phyloP scores from a whole-genome alignment of 495 filamentous ascomycete genomes.

The Umbilicaria muhlenbergii region DNA sequence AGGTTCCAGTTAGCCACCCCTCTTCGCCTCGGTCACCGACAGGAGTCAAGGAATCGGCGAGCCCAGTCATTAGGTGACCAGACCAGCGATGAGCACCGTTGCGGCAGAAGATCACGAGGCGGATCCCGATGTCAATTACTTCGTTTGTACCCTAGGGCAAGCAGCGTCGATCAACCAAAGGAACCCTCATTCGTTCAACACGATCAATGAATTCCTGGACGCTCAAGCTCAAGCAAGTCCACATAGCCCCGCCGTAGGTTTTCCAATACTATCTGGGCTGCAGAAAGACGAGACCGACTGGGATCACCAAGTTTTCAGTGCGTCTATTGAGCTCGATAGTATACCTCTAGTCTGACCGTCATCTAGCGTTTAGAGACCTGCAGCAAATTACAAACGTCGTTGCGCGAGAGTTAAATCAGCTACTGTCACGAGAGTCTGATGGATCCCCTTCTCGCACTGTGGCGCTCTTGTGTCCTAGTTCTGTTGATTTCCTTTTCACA shows the following conservation, averaged over 20 bases:
- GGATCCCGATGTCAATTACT: slow-evolving; percentile 22
- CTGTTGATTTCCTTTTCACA: slow-evolving; percentile 29
- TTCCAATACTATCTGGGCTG: slow-evolving; percentile 13
- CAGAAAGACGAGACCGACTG: slow-evolving; percentile 2
- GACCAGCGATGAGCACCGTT: not conserved
- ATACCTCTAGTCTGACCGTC: not conserved
- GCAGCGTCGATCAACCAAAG: slow-evolving; percentile 19
- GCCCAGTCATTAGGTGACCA: too few species aligned
- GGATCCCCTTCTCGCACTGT: slow-evolving; percentile 12
- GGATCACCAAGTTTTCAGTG: slow-evolving; percentile 13
- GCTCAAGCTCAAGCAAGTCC: slow-evolving; percentile 20
- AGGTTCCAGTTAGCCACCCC: too few species aligned
- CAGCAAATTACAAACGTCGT: slow-evolving; percentile 1
- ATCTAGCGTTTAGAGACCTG: slow-evolving; percentile 3
- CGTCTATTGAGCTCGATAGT: not conserved
- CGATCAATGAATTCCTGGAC: slow-evolving; percentile 29
- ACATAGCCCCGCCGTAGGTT: slow-evolving; percentile 27
- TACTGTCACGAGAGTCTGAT: not conserved
- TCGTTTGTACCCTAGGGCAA: slow-evolving; percentile 35
- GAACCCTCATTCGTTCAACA: slow-evolving; percentile 17
- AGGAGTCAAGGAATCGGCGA: too few species aligned
- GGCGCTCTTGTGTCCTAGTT: slow-evolving; percentile 33
- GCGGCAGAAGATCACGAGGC: not conserved
- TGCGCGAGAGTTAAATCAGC: slow-evolving; percentile 6
- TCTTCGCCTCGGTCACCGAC: too few species aligned